These are phyloP conservation scores for Fusarium azukiicola DNA, from an alignment of 2,329 filamentous ascomycete species.

Conservation along the genomic window DNA sequence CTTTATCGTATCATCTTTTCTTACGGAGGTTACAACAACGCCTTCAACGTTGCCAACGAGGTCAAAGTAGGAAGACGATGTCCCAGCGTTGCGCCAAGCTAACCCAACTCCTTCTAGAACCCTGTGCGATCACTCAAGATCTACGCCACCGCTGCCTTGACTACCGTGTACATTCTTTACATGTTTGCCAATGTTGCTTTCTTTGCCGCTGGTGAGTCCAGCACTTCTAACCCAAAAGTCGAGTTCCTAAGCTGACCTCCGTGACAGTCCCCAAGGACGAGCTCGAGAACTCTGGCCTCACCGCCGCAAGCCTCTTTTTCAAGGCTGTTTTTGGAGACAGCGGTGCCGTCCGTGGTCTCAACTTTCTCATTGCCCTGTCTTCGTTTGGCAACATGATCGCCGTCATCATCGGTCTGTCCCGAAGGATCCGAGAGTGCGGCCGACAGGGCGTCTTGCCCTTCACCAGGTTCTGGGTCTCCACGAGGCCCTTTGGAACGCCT, in stretches of 20 bases:
- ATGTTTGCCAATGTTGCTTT: slow-evolving; percentile 80
- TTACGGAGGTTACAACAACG: slow-evolving; percentile 79
- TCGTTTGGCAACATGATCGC: slow-evolving; percentile 79
- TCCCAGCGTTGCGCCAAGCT: background rate
- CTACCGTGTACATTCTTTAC: slow-evolving; percentile 75
- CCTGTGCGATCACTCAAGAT: slow-evolving; percentile 76
- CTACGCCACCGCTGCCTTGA: slow-evolving; percentile 71
- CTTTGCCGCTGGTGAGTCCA: slow-evolving; percentile 67
- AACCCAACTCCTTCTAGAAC: slow-evolving; percentile 64
- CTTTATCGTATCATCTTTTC: slow-evolving; percentile 79
- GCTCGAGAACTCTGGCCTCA: slow-evolving; percentile 72
- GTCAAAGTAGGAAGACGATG: slow-evolving; percentile 56
- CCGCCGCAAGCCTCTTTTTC: slow-evolving; percentile 80
- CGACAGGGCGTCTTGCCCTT: slow-evolving; percentile 80
- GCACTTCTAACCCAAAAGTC: background rate
- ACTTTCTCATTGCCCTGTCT: slow-evolving; percentile 77
- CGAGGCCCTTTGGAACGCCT: slow-evolving; percentile 81
- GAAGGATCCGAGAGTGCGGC: slow-evolving; percentile 80
- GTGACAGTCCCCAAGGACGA: slow-evolving; percentile 67
- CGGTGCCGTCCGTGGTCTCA: slow-evolving; percentile 70
- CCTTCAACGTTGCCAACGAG: slow-evolving; percentile 81
- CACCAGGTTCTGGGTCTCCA: slow-evolving; percentile 80
- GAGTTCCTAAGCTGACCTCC: background rate
- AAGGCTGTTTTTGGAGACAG: slow-evolving; percentile 73
- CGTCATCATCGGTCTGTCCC: slow-evolving; percentile 75